These are phyloP conservation scores for Aspergillus sp. DNA, from an alignment of 2,329 filamentous ascomycete genomes.

Conservation along the genomic window DNA sequence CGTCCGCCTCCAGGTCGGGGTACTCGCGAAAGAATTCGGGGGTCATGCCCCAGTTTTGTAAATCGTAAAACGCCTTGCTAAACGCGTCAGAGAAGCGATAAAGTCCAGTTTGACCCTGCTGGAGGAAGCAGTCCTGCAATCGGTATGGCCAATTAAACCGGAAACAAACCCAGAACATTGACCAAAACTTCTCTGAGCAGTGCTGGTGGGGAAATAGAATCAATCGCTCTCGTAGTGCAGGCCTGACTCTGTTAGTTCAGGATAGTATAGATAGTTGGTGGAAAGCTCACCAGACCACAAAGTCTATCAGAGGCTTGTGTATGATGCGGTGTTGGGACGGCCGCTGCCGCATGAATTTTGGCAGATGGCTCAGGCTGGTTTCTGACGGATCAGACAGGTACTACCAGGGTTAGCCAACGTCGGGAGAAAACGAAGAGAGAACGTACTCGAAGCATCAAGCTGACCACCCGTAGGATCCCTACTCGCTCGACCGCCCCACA, in stretches of 20 bases:
- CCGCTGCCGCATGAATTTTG: slow-evolving; percentile 11
- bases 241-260: slow-evolving; percentile 1
- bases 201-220: slow-evolving; percentile 12
- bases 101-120: slow-evolving; percentile 2
- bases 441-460: slow-evolving; percentile 10
- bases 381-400: slow-evolving; percentile 11
- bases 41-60: slow-evolving; percentile 14
- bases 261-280: neutral
- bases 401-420: neutral
- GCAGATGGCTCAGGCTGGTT: slow-evolving; percentile 1
- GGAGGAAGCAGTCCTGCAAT: neutral
- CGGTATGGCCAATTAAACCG: slow-evolving; percentile 12
- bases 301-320: slow-evolving; percentile 15
- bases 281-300: slow-evolving; percentile 12
- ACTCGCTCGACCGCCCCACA: slow-evolving; percentile 9
- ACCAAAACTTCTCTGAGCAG: slow-evolving; percentile 15
- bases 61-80: slow-evolving; percentile 11
- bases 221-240: slow-evolving; percentile 11
- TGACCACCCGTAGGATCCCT: slow-evolving; percentile 5
- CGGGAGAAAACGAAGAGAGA: neutral
- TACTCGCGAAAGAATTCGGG: slow-evolving; percentile 7
- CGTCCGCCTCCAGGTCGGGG: slow-evolving; percentile 9
- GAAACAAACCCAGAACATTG: slow-evolving; percentile 14
- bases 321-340: slow-evolving; percentile 13
- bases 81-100: slow-evolving; percentile 10